These are phyloP conservation scores for Luffa aegyptiaca DNA, from an alignment of 306 rosid genomes.

Conservation along the genomic window DNA sequence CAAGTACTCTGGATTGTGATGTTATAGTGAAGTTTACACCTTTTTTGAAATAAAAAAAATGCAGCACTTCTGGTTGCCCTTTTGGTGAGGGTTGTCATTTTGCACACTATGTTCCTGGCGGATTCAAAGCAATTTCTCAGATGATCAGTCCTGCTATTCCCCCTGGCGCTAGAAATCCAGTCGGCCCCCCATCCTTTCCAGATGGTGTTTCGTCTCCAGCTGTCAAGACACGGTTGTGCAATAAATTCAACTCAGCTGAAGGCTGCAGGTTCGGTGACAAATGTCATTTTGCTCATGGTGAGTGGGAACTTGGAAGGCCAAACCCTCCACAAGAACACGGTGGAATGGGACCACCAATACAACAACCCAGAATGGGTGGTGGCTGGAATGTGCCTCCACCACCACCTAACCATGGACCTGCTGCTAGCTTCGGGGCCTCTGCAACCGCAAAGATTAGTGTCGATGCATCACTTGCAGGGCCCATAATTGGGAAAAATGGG, in stretches of 20 bases:
- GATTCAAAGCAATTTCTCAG: slow-evolving; percentile 65
- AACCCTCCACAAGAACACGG: slow-evolving; percentile 45
- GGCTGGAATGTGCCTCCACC: slow-evolving; percentile 31
- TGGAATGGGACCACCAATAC: slow-evolving; percentile 26
- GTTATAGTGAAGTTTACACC: neutral
- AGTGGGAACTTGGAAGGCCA: slow-evolving; percentile 82
- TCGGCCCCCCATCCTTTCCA: slow-evolving; percentile 49
- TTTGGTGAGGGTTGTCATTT: slow-evolving; percentile 90
- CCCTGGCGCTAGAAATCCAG: slow-evolving; percentile 36
- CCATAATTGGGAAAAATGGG: slow-evolving; percentile 78
- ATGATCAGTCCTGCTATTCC: slow-evolving; percentile 43
- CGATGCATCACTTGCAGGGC: slow-evolving; percentile 73
- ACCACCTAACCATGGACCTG: slow-evolving; percentile 36
- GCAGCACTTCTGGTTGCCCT: slow-evolving; percentile 95
- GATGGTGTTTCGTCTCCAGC: slow-evolving; percentile 69
- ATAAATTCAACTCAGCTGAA: slow-evolving; percentile 60
- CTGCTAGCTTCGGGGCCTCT: slow-evolving; percentile 62
- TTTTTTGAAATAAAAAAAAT: slow-evolving; percentile 1
- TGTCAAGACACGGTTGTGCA: slow-evolving; percentile 76
- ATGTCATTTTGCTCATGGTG: slow-evolving; percentile 71
- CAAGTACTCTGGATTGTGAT: neutral
- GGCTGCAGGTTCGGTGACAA: slow-evolving; percentile 88
- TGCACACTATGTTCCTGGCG: slow-evolving; percentile 82
- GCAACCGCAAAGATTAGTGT: slow-evolving; percentile 79
- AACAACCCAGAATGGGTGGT: slow-evolving; percentile 39